These are phyloP conservation scores for Wickerhamomyces sp. DNA, from an alignment of 1,139 yeast genomes.

Conservation along the genomic window DNA sequence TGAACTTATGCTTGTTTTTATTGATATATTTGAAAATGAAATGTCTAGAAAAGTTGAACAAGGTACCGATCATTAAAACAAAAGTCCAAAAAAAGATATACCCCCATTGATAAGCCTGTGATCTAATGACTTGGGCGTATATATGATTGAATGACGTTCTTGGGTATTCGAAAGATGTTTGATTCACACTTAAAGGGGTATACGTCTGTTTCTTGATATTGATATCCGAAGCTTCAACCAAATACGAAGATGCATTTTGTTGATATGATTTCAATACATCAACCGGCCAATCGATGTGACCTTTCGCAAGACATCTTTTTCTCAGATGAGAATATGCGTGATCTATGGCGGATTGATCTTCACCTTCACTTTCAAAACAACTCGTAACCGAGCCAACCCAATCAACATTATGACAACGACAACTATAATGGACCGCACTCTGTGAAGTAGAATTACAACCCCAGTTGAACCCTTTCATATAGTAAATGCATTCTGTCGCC, in stretches of 20 bases:
- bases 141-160: slow-evolving; percentile 29
- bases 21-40: slow-evolving; percentile 15
- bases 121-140: slow-evolving; percentile 25
- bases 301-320: slow-evolving; percentile 30
- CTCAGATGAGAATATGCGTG: slow-evolving; percentile 35
- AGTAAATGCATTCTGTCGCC: slow-evolving; percentile 37
- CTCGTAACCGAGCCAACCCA: slow-evolving; percentile 37
- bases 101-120: slow-evolving; percentile 40
- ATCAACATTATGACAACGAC: slow-evolving; percentile 34
- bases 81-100: slow-evolving; percentile 34
- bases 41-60: slow-evolving; percentile 24
- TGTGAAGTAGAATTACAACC: slow-evolving; percentile 32
- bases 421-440: slow-evolving; percentile 28
- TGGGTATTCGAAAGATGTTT: slow-evolving; percentile 28
- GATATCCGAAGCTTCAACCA: slow-evolving; percentile 23
- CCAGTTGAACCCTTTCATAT: slow-evolving; percentile 33
- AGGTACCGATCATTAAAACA: slow-evolving; percentile 26
- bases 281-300: slow-evolving; percentile 26
- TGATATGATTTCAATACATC: slow-evolving; percentile 28
- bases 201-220: slow-evolving; percentile 15
- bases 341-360: slow-evolving; percentile 21
- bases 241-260: slow-evolving; percentile 29
- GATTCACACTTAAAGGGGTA: slow-evolving; percentile 29
- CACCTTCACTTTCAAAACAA: slow-evolving; percentile 29
- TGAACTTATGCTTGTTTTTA: slow-evolving; percentile 7